A percentile compares a stretch with the other conserved stretches of the same genome.
Evolutionary conservation across 2,329 filamentous ascomycete species (phyloP).

Genomic region (Pseudogymnoascus sp.): DNA sequence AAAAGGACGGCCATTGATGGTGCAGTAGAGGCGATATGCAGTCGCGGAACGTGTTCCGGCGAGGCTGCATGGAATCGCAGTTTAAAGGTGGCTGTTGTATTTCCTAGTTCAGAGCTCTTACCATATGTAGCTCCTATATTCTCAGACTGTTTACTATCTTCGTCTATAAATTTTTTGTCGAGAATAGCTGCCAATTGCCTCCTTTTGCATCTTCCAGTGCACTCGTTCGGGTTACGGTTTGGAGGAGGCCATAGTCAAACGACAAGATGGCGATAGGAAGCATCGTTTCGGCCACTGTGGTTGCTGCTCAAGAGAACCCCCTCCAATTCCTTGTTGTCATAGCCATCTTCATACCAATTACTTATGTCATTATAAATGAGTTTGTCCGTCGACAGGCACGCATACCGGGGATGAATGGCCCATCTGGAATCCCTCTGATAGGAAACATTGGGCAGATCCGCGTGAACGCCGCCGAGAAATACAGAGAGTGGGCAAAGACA

Average conservation of each 20-base stretch:
- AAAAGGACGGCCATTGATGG: neutral
- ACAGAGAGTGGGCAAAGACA: conserved; percentile 43
- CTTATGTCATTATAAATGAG: conserved; percentile 21
- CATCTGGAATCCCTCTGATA: conserved; percentile 43
- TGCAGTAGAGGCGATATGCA: neutral
- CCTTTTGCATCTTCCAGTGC: neutral
- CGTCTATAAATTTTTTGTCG: neutral
- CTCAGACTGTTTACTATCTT: neutral
- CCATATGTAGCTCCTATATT: neutral
- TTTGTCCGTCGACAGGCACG: conserved; percentile 24
- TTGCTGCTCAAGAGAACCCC: conserved; percentile 12
- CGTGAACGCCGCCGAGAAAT: conserved; percentile 47
- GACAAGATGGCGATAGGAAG: conserved; percentile 17
- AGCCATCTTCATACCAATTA: conserved; percentile 12
- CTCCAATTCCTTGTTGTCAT: conserved; percentile 11
- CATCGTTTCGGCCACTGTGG: conserved; percentile 11
- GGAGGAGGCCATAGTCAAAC: neutral
- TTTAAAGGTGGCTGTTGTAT: neutral
- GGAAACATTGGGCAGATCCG: conserved; percentile 49
- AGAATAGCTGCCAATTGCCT: neutral
- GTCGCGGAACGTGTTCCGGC: neutral
- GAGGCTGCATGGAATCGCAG: neutral
- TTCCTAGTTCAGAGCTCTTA: neutral
- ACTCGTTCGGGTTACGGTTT: neutral
- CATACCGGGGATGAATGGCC: conserved; percentile 40